Base-by-base conservation (phyloP, 768 basidiomycete genomes). In the Kwoniella newhampshirensis region DNA sequence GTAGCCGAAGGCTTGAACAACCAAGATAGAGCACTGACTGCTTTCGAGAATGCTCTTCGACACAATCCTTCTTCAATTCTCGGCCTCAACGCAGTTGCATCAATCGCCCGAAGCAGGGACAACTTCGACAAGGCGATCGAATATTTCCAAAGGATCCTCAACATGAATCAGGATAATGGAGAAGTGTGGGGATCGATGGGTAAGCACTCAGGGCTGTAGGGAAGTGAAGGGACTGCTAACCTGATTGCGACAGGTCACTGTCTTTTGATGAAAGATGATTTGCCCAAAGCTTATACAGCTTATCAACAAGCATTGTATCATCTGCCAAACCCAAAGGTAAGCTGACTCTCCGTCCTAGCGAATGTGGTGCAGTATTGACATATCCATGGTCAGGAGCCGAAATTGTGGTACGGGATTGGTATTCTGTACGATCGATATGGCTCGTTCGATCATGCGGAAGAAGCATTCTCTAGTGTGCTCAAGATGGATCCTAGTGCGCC, bases 341-440 rank as follows among this genome's bases (percentile, higher is more conserved):
- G 76, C 69, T 8, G 25, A n/a, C 4, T 6, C 17, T 18, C 13
- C 4, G 0, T 1, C 39, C 25, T 23, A 35, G 11, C 20, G 20
- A 42, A 37, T 40, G 2, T 28, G 6, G 12, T 6, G 20, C 8
- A 36, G 47, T 42, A 36, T 43, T 63, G 42, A 49, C 49, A 27
- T n/a, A n/a, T 47, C 53, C 42, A 43, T 21, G 28, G 27, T 57
- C 27, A 98, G 83, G 96, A 99, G 77, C 93, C 94, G 3, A 97
- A 98, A 74, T 81, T 99, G 8, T 99, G 96, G 96, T 99, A 98
- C 74, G 96, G 96, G 32, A 98, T 99, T 73, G 96, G 96, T 30
- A 98, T 98, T 55, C 85, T 98, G 30, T 98, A 99, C 70, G 96
- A 99, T 80, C 87, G 96, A 27, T 99, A 98, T 69, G 96, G 96